These are phyloP conservation scores for Debaryomyces fabryi DNA, from an alignment of 1,139 yeast genomes.

Conservation along the genomic window DNA sequence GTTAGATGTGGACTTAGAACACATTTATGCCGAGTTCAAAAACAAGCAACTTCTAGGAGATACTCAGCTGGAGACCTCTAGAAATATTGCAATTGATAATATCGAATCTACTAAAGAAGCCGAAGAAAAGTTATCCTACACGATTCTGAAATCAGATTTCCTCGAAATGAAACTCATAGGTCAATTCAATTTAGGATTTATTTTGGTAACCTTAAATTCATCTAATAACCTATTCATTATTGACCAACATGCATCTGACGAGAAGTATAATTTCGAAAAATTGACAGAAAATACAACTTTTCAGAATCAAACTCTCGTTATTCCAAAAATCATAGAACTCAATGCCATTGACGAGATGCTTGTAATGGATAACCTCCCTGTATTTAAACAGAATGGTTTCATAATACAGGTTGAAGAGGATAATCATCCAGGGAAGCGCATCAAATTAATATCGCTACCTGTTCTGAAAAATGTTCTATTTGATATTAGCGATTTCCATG, in stretches of 20 bases:
- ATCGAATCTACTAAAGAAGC: conserved; percentile 41
- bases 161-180: conserved; percentile 77
- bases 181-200: conserved; percentile 91
- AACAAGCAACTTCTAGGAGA: background rate
- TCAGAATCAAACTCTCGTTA: conserved; percentile 69
- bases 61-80: background rate
- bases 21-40: background rate
- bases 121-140: conserved; percentile 54
- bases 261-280: conserved; percentile 83
- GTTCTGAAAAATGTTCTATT: conserved; percentile 70
- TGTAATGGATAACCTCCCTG: conserved; percentile 57
- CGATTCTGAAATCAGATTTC: conserved; percentile 67
- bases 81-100: conserved; percentile 20
- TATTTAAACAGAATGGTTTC: conserved; percentile 79
- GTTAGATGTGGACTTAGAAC: background rate
- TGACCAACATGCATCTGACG: conserved; percentile 98
- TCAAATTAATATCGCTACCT: conserved; percentile 67
- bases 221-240: conserved; percentile 73
- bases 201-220: conserved; percentile 56
- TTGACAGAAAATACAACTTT: conserved; percentile 34
- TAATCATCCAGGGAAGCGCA: conserved; percentile 56
- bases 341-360: conserved; percentile 78
- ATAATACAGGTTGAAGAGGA: conserved; percentile 50
- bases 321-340: conserved; percentile 64
- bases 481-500: conserved; percentile 69